Conservation (phyloP, 768 basidiomycete species). For the Gloeostereum incarnatum region DNA sequence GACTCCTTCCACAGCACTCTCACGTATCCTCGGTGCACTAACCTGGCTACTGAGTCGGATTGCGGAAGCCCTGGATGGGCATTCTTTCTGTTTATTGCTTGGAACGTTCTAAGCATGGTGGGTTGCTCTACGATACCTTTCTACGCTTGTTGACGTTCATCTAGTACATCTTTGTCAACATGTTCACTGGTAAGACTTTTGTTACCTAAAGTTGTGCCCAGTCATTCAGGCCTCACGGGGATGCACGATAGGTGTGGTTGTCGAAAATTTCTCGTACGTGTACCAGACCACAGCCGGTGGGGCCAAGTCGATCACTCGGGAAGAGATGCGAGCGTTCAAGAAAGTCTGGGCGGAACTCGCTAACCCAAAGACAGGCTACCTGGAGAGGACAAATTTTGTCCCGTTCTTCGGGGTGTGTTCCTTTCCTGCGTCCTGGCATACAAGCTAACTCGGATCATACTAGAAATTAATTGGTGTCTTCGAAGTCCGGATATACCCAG, state of each 20-base stretch:
- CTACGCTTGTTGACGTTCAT: conserved; percentile 2
- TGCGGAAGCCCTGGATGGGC: conserved; percentile 85
- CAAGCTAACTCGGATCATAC: conserved; percentile 1
- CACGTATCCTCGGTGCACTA: conserved; percentile 76
- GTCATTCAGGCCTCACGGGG: too few species aligned
- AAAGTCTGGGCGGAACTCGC: conserved; percentile 88
- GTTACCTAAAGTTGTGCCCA: too few species aligned
- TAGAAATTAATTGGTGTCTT: conserved; percentile 83
- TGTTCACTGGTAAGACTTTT: conserved; percentile 98
- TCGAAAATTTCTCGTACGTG: conserved; percentile 95
- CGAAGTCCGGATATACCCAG: conserved; percentile 79
- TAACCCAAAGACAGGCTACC: conserved; percentile 66
- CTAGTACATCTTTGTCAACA: conserved; percentile 94
- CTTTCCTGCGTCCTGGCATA: not conserved
- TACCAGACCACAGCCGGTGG: conserved; percentile 80
- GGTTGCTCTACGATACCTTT: conserved; percentile 13
- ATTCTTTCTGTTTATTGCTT: conserved; percentile 81
- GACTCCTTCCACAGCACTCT: conserved; percentile 43
- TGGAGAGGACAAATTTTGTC: conserved; percentile 62
- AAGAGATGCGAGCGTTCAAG: conserved; percentile 93
- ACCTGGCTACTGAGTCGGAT: conserved; percentile 57
- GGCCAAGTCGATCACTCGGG: conserved; percentile 78
- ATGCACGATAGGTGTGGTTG: too few species aligned
- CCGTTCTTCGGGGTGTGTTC: conserved; percentile 73
- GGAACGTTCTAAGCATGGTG: conserved; percentile 95